Conservation (phyloP, 78 protist species). For the Dictyostelium citrinum region DNA sequence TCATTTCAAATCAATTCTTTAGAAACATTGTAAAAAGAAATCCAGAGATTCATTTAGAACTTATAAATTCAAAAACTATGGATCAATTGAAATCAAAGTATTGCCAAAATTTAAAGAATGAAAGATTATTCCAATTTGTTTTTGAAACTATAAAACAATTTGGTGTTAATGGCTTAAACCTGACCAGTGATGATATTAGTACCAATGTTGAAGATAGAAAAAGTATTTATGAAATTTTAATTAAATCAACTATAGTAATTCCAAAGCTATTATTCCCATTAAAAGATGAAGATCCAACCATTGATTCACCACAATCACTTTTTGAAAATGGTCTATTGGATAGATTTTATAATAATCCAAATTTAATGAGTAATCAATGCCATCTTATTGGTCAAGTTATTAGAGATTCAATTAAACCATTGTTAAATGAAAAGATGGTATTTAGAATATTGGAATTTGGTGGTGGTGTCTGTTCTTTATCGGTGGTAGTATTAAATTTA, state of each 20-base stretch:
- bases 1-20: background rate
- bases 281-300: background rate
- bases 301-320: background rate
- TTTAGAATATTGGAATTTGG: conserved; percentile 12
- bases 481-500: background rate
- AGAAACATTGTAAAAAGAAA: background rate
- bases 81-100: background rate
- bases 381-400: background rate
- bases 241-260: background rate
- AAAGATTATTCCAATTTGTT: background rate
- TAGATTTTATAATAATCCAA: background rate
- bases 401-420: background rate
- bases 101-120: background rate
- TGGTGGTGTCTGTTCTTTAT: background rate
- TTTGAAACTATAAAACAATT: background rate
- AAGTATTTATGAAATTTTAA: background rate
- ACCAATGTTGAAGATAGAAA: background rate
- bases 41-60: background rate
- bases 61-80: background rate
- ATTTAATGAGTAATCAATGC: background rate
- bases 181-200: background rate
- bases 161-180: background rate
- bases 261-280: background rate
- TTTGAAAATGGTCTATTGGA: background rate
- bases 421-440: background rate